Base-by-base conservation (phyloP, 768 basidiomycete genomes). In the Hortiboletus flavorubellus region DNA sequence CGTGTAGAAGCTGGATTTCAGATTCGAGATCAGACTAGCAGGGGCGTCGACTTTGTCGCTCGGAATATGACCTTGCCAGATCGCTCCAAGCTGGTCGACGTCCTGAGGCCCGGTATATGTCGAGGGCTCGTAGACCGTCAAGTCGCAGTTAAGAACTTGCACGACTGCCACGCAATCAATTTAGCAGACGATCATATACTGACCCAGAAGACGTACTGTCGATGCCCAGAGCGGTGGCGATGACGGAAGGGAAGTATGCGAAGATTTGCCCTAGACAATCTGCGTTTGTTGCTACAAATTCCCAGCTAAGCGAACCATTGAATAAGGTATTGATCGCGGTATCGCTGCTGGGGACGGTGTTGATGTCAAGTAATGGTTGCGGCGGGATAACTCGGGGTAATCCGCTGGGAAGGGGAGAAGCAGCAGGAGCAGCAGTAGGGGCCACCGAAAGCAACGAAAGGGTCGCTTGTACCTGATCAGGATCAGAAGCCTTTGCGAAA, bases 221-320 rank as follows among this genome's bases (percentile, higher is more conserved):
- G 18, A 85, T 70, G 26, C 60, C 61, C 29, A 87, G 74, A 4
- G 84, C 76, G 3, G 65, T 63, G 30, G 74, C 57, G 49, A 88
- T 60, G 52, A 85, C 66, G 0, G 64, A 29, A 1, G 92, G 91
- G 51, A 87, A 73, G 64, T 78, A 87, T 12, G 80, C 82, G 64
- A 98, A 90, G 41, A 98, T 77, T 73, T 98, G 91, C 46, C 79
- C 85, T 3, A 82, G 77, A 1, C 89, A 80, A 51, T 85, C 75
- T 8, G 71, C 55, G 55, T 76, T 83, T 14, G 60, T 59, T 39
- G 84, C 81, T 5, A 93, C 88, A 60, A 85, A 91, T 0, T 61
- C 18, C 93, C 93, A 95, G 53, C 78, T 79, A 55, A 94, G 73
- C 23, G 68, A 71, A 2, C 55, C 63, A 5, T 83, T 78, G 69